Conservation (phyloP, 139 green algal species). For the Chlamydomonas asymmetrica region DNA sequence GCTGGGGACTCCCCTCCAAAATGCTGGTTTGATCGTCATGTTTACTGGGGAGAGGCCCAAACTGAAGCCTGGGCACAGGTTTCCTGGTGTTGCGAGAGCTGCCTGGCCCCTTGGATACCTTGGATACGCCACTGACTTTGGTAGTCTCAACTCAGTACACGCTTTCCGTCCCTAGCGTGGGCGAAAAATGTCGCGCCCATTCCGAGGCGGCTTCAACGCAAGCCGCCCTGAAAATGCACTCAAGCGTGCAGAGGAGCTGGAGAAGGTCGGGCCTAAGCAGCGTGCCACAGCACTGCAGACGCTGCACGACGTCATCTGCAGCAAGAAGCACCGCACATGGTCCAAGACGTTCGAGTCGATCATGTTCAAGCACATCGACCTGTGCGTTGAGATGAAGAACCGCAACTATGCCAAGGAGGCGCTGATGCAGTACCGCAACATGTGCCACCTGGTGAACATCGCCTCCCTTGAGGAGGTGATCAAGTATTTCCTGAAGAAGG, state of each 20-base stretch:
- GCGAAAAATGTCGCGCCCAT: slow-evolving; percentile 9
- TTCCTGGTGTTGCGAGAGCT: too few relatives aligned
- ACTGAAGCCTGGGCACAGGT: too few relatives aligned
- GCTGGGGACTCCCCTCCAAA: too few relatives aligned
- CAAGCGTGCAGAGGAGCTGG: slow-evolving; percentile 96
- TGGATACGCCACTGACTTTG: too few relatives aligned
- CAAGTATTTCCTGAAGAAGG: slow-evolving; percentile 94
- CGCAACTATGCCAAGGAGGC: slow-evolving; percentile 96
- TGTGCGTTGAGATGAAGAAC: slow-evolving; percentile 91
- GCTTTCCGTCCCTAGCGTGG: background rate
- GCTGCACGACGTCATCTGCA: slow-evolving; percentile 96
- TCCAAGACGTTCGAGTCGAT: slow-evolving; percentile 90
- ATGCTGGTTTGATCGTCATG: too few relatives aligned
- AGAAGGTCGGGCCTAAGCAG: slow-evolving; percentile 92
- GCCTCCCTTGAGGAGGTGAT: slow-evolving; percentile 96
- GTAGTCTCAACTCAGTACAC: background rate
- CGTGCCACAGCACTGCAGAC: slow-evolving; percentile 80
- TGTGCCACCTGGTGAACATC: slow-evolving; percentile 96
- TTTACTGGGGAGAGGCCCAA: too few relatives aligned
- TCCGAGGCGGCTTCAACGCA: slow-evolving; percentile 54
- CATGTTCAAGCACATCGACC: slow-evolving; percentile 97
- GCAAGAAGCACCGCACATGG: slow-evolving; percentile 95
- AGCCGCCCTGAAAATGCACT: slow-evolving; percentile 96
- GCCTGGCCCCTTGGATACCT: too few relatives aligned
- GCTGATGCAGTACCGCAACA: slow-evolving; percentile 98